phyloP scores from a whole-genome alignment of 768 basidiomycete species.

The Calocybe indica region DNA sequence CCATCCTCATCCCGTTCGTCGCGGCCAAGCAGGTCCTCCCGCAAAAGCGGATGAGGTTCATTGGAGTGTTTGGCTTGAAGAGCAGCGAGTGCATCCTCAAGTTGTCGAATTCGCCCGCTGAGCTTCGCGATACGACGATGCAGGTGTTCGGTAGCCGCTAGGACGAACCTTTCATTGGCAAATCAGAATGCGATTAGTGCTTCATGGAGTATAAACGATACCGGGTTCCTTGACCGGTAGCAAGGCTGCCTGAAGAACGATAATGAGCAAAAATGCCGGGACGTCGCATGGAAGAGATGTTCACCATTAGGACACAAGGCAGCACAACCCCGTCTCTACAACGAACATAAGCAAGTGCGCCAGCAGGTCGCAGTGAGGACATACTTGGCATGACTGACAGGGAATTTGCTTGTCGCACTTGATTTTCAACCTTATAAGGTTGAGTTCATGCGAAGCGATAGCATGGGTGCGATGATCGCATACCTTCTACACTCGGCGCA shows the following conservation, averaged over 20 bases:
- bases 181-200: background rate
- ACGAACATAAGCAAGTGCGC: background rate
- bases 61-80: background rate
- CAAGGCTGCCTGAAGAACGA: conserved; percentile 48
- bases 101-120: conserved; percentile 46
- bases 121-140: conserved; percentile 51
- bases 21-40: conserved; percentile 39
- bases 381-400: conserved; percentile 69
- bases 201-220: conserved; percentile 13
- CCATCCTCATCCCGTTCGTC: conserved; percentile 24
- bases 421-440: conserved; percentile 54
- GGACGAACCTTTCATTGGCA: conserved; percentile 37
- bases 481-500: conserved; percentile 75
- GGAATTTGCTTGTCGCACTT: conserved; percentile 82
- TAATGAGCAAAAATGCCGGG: background rate
- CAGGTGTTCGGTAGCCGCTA: conserved; percentile 62
- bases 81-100: conserved; percentile 14
- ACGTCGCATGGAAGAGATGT: background rate
- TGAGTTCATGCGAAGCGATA: conserved; percentile 8
- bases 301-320: conserved; percentile 68
- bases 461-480: conserved; percentile 47
- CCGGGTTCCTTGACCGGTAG: conserved; percentile 78
- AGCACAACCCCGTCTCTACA: conserved; percentile 59
- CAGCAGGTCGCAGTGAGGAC: conserved; percentile 11
- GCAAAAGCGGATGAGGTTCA: conserved; percentile 46